Evolutionary conservation across 441 rosid species (phyloP).

Genomic region (Macaranga tanarius): DNA sequence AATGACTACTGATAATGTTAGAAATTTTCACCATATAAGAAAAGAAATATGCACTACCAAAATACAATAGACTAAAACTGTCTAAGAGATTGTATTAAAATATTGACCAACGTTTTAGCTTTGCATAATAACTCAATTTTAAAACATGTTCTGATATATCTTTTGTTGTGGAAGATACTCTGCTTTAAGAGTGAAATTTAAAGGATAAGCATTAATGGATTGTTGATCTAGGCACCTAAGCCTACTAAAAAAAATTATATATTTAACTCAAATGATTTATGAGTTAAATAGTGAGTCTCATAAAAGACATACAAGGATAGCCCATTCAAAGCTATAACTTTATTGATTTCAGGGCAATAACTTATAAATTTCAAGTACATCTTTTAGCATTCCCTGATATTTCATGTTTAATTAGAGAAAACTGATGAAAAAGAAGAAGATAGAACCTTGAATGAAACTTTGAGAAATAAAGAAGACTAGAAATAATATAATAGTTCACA

Average conservation of each 20-base stretch:
- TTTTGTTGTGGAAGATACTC: too few relatives aligned
- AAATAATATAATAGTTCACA: conserved; percentile 9
- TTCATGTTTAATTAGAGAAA: conserved; percentile 21
- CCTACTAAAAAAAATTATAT: too few relatives aligned
- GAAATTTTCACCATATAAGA: not conserved
- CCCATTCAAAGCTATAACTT: conserved; percentile 37
- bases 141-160: not conserved
- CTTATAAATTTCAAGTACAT: conserved; percentile 67
- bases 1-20: not conserved
- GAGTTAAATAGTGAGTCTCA: conserved; percentile 25
- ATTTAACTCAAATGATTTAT: conserved; percentile 19
- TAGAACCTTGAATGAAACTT: not conserved
- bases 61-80: too few relatives aligned
- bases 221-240: not conserved
- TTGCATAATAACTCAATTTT: not conserved
- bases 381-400: conserved; percentile 88
- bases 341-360: conserved; percentile 30
- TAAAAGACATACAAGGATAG: conserved; percentile 30
- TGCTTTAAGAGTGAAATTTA: too few relatives aligned
- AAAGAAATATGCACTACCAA: too few relatives aligned
- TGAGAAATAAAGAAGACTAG: conserved; percentile 1
- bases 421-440: conserved; percentile 9
- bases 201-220: not conserved
- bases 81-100: not conserved
- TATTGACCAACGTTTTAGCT: not conserved